Conservation (phyloP, 2,329 filamentous ascomycete species). For the Fusarium begoniae region DNA sequence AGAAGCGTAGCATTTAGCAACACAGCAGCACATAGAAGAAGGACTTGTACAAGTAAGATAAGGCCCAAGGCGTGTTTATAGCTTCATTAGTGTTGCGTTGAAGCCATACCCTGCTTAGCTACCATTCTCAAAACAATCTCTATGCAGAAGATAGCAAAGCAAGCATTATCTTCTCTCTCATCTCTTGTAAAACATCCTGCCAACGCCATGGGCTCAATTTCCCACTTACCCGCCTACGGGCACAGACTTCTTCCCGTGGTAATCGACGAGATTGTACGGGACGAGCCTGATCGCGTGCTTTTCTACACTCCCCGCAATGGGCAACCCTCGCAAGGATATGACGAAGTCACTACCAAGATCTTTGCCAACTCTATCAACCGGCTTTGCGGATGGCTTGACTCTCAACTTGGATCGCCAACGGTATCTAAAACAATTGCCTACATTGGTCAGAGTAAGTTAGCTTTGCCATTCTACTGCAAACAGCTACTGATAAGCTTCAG, state of each 20-base stretch:
- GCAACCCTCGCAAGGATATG: neutral
- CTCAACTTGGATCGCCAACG: neutral
- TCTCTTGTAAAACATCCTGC: neutral
- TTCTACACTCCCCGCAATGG: neutral
- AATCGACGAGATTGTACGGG: neutral
- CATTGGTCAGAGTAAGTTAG: neutral
- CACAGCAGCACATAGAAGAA: neutral
- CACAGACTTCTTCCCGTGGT: neutral
- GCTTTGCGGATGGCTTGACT: neutral
- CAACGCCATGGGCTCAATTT: neutral
- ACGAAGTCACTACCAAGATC: neutral
- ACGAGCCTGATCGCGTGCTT: neutral
- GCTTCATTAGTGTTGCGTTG: neutral
- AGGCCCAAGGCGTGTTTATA: neutral
- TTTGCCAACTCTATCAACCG: neutral
- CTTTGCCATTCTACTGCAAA: accelerated
- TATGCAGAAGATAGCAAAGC: neutral
- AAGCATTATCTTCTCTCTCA: neutral
- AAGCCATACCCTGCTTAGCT: neutral
- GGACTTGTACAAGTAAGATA: neutral
- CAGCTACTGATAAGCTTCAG: neutral
- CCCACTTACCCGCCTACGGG: neutral
- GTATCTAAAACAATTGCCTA: neutral
- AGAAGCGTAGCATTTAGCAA: neutral
- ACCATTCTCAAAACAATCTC: neutral